Evolutionary conservation across 2,329 filamentous ascomycete genomes (phyloP).

Genomic region (Curvularia sp.): DNA sequence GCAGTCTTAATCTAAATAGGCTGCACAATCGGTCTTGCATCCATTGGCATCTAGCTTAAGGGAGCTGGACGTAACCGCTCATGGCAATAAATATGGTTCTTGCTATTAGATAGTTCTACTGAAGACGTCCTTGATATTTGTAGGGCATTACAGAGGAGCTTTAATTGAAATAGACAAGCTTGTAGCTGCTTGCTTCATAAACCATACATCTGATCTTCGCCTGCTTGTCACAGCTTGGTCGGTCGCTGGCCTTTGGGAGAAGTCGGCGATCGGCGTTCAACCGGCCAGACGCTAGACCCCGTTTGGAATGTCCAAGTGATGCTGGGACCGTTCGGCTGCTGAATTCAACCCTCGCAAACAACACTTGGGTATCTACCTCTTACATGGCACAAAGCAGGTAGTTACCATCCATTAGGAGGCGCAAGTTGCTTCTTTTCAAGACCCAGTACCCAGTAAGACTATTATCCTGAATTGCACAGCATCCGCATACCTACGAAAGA

Average conservation of each 20-base stretch:
- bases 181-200: neutral
- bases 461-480: neutral
- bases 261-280: slow-evolving; percentile 6
- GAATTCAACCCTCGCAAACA: slow-evolving; percentile 22
- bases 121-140: neutral
- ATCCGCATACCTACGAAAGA: neutral
- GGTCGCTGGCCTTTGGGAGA: slow-evolving; percentile 3
- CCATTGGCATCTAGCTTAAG: neutral
- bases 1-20: neutral
- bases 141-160: neutral
- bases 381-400: slow-evolving; percentile 9
- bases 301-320: slow-evolving; percentile 22
- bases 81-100: neutral
- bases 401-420: slow-evolving; percentile 1
- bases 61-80: neutral
- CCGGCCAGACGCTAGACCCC: slow-evolving; percentile 11
- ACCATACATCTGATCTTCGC: neutral
- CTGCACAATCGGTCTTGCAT: neutral
- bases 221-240: neutral
- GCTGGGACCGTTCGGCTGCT: slow-evolving; percentile 17
- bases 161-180: neutral
- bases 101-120: neutral
- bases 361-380: slow-evolving; percentile 7
- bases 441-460: neutral
- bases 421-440: neutral